Evolutionary conservation across 2,329 filamentous ascomycete genomes (phyloP).

Genomic region (Eurotiales sp.): DNA sequence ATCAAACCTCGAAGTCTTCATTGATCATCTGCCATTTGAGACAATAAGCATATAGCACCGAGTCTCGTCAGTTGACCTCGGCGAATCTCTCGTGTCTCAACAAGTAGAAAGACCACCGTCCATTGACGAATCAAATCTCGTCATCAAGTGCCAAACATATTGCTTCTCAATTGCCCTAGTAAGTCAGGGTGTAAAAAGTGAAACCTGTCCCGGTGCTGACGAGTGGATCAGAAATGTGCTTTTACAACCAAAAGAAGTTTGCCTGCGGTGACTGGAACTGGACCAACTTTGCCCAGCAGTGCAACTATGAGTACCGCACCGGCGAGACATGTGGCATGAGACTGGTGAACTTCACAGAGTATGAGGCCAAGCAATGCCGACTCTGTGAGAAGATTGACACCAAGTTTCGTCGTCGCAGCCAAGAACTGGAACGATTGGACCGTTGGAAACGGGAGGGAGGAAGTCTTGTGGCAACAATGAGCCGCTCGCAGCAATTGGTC

Average conservation of each 20-base stretch:
- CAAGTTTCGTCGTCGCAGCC: constrained; percentile 70
- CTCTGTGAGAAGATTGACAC: constrained; percentile 86
- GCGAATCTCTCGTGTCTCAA: constrained; percentile 33
- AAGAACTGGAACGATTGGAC: constrained; percentile 69
- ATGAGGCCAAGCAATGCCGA: constrained; percentile 66
- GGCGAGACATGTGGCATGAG: constrained; percentile 96
- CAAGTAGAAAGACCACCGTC: constrained; percentile 22
- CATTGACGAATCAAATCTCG: constrained; percentile 12
- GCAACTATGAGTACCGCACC: constrained; percentile 89
- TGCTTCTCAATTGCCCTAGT: constrained; percentile 25
- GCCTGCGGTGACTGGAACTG: constrained; percentile 89
- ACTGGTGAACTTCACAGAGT: constrained; percentile 72
- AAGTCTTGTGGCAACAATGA: constrained; percentile 57
- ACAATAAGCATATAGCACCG: constrained; percentile 14
- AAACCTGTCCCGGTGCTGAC: constrained; percentile 25
- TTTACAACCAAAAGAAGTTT: constrained; percentile 88
- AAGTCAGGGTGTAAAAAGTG: constrained; percentile 27
- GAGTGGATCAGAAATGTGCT: constrained; percentile 68
- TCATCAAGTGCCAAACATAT: background rate
- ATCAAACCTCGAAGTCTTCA: constrained; percentile 18
- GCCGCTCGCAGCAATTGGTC: constrained; percentile 69
- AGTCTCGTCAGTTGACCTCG: constrained; percentile 20
- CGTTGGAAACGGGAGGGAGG: constrained; percentile 72
- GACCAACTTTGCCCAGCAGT: constrained; percentile 89
- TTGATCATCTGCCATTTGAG: constrained; percentile 23